Conservation (phyloP, 1,284 basidiomycete genomes). For the Trametes versicolor region DNA sequence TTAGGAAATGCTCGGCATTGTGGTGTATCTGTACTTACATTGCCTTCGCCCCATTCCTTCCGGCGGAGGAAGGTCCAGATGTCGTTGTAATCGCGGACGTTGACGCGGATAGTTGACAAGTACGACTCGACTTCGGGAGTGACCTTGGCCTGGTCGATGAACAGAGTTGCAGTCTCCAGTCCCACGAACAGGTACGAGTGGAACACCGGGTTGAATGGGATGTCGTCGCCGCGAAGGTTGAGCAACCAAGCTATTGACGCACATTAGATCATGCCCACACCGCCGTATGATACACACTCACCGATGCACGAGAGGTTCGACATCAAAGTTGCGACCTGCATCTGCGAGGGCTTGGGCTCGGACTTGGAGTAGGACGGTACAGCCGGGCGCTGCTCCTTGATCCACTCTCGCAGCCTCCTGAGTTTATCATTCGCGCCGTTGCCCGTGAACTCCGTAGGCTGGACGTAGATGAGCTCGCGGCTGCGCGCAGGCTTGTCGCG, state of each 20-base stretch:
- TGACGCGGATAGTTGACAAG: slow-evolving; percentile 66
- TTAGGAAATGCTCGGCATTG: neutral
- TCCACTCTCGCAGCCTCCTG: slow-evolving; percentile 67
- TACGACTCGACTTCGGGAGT: slow-evolving; percentile 64
- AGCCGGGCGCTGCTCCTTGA: slow-evolving; percentile 65
- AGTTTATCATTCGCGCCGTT: slow-evolving; percentile 69
- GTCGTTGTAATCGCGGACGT: slow-evolving; percentile 77
- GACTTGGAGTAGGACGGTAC: slow-evolving; percentile 67
- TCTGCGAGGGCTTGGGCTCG: slow-evolving; percentile 68
- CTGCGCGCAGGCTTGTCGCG: slow-evolving; percentile 76
- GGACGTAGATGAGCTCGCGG: slow-evolving; percentile 76
- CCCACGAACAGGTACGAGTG: slow-evolving; percentile 85
- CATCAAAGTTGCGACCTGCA: slow-evolving; percentile 72
- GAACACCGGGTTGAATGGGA: slow-evolving; percentile 90
- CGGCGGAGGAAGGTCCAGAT: slow-evolving; percentile 82
- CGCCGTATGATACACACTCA: slow-evolving; percentile 44
- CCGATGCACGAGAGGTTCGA: slow-evolving; percentile 72
- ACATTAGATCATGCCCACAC: slow-evolving; percentile 7
- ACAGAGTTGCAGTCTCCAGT: slow-evolving; percentile 67
- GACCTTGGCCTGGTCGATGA: slow-evolving; percentile 74
- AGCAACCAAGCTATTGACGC: slow-evolving; percentile 72
- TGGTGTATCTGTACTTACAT: slow-evolving; percentile 51
- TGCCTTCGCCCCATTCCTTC: slow-evolving; percentile 80
- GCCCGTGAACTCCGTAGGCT: slow-evolving; percentile 80
- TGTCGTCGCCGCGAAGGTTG: slow-evolving; percentile 88